These are phyloP conservation scores for Hortiboletus campestris DNA, from an alignment of 768 basidiomycete species.

Conservation along the genomic window DNA sequence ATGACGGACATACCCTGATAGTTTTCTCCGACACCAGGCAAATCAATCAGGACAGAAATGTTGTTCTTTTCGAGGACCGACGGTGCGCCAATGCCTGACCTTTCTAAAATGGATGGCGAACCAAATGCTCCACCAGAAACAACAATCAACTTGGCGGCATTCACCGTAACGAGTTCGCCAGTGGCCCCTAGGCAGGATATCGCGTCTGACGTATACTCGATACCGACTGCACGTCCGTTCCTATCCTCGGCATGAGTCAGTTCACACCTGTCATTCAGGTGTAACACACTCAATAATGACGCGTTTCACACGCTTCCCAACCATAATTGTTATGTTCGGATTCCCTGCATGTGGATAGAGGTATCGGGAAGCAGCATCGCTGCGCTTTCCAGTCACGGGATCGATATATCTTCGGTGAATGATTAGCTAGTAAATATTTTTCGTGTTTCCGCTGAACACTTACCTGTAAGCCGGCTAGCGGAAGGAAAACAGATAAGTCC, in stretches of 20 bases:
- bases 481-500: not conserved
- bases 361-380: conserved; percentile 35
- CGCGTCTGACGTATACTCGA: conserved; percentile 34
- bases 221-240: conserved; percentile 35
- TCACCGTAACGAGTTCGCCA: conserved; percentile 14
- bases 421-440: not conserved
- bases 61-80: conserved; percentile 45
- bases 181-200: conserved; percentile 19
- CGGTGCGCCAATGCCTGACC: conserved; percentile 65
- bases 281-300: conserved; percentile 4
- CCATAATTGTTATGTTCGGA: conserved; percentile 31
- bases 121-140: conserved; percentile 55
- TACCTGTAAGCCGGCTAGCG: conserved; percentile 20
- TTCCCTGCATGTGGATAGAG: conserved; percentile 35
- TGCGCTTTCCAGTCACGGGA: conserved; percentile 35
- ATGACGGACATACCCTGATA: conserved; percentile 42
- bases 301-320: conserved; percentile 21
- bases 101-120: conserved; percentile 54
- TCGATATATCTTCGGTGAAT: conserved; percentile 48
- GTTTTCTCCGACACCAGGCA: conserved; percentile 78
- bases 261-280: not conserved
- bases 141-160: conserved; percentile 42
- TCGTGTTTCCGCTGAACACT: not conserved
- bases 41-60: conserved; percentile 52
- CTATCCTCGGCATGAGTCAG: conserved; percentile 12